Percentiles rank a stretch among this genome's conserved stretches.
phyloP scores from a whole-genome alignment of 2,329 filamentous ascomycete species.

The Fusarium penzigii region DNA sequence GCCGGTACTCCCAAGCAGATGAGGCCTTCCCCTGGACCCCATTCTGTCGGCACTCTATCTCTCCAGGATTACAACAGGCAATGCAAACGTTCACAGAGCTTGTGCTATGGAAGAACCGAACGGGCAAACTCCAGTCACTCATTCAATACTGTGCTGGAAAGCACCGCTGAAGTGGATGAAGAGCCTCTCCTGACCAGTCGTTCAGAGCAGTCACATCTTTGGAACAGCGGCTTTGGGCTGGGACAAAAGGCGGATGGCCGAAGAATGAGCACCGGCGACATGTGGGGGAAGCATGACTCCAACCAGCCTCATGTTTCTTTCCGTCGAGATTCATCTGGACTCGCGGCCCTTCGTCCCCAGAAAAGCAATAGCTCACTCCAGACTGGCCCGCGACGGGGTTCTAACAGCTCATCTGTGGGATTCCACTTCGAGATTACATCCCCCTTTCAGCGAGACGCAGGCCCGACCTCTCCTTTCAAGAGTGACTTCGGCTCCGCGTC shows the following conservation, averaged over 20 bases:
- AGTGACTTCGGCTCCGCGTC: constrained; percentile 17
- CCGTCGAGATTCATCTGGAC: constrained; percentile 13
- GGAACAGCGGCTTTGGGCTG: constrained; percentile 6
- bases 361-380: too few species aligned
- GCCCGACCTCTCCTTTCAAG: constrained; percentile 16
- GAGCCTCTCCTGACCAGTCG: constrained; percentile 21
- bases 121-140: constrained; percentile 46
- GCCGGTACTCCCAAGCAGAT: constrained; percentile 46
- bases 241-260: constrained; percentile 23
- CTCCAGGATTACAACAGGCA: constrained; percentile 38
- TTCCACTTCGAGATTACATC: constrained; percentile 20
- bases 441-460: constrained; percentile 18
- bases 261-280: constrained; percentile 41
- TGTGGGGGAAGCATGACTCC: constrained; percentile 21
- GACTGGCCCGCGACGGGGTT: too few species aligned
- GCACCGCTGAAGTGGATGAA: constrained; percentile 37
- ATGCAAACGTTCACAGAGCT: constrained; percentile 40
- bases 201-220: constrained; percentile 33
- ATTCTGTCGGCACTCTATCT: constrained; percentile 26
- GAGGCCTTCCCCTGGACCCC: constrained; percentile 25
- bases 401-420: constrained; percentile 20
- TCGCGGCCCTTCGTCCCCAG: constrained; percentile 10
- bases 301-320: constrained; percentile 7
- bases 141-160: constrained; percentile 36
- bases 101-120: constrained; percentile 26